Percentiles rank a stretch among this genome's conserved stretches.
Evolutionary conservation across 495 filamentous ascomycete species (phyloP).

Genomic region (Aspergillus affinis): DNA sequence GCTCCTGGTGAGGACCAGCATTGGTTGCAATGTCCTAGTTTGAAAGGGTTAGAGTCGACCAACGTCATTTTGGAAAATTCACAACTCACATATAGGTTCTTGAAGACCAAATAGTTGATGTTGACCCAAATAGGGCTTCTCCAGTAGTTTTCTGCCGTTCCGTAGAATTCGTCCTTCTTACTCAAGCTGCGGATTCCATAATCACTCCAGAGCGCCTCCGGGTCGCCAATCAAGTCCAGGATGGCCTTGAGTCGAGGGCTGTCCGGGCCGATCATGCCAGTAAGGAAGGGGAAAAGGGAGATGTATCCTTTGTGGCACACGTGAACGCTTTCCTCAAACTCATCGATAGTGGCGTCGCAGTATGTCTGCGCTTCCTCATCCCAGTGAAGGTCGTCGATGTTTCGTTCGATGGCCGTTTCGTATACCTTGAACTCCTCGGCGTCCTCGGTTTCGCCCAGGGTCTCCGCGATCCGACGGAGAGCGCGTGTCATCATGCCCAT

Average conservation of each 20-base stretch:
- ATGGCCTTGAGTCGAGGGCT: constrained; percentile 69
- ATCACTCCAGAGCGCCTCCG: constrained; percentile 82
- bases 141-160: constrained; percentile 96
- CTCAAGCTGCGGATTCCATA: constrained; percentile 86
- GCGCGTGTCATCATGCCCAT: constrained; percentile 90
- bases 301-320: constrained; percentile 98
- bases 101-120: constrained; percentile 89
- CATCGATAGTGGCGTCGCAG: constrained; percentile 95
- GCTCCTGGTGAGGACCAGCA: constrained; percentile 65
- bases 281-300: constrained; percentile 89
- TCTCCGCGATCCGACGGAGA: constrained; percentile 72
- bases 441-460: constrained; percentile 72
- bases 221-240: constrained; percentile 74
- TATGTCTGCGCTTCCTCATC: constrained; percentile 74
- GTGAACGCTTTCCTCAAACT: constrained; percentile 83
- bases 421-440: constrained; percentile 67
- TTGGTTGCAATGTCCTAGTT: constrained; percentile 43
- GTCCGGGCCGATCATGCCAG: constrained; percentile 71
- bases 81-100: constrained; percentile 73
- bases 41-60: constrained; percentile 19
- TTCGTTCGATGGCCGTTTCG: constrained; percentile 76
- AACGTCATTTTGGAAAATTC: constrained; percentile 9
- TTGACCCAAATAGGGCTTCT: constrained; percentile 95
- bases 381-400: constrained; percentile 96
- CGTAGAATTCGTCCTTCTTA: constrained; percentile 78